Evolutionary conservation across 306 rosid genomes (phyloP), one percentile per base, ranked within the genome.

Genomic region (Arachis stenosperma): DNA sequence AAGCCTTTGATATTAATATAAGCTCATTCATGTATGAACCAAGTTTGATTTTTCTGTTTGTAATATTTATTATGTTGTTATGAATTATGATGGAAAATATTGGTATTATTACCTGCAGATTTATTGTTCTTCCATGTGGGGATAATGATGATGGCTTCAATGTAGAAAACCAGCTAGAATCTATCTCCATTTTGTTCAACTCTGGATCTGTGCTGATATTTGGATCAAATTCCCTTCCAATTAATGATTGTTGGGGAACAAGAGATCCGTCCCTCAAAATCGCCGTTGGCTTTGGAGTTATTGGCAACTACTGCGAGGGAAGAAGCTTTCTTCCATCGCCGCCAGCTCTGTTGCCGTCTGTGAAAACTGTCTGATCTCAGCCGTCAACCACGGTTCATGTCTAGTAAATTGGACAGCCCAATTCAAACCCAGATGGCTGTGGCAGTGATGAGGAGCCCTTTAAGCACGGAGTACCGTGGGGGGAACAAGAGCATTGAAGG

Each of bases 381-480:
- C 14, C 9, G 61, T 42, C 22, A 30, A 60, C 14, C 9, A 12
- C 82, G 48, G 61, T 84, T 84, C n/a, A 94, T 94, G 99, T 86
- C 96, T 75, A 22, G 27, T 22, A 89, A 91, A 65, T 81, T 84
- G 82, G 97, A 91, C 80, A 90, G 99, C 68, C 97, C 99, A 11
- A 97, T 94, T 66, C 94, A 91, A 76, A 94, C 96, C 58, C 98
- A 94, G 81, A 94, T 94, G 99, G 96, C 99, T 12, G 90, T 88
- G 65, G 72, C 91, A 47, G 75, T 87, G 50, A 81, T 87, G 44
- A 91, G 85, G 52, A 84, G 79, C 50, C 87, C 93, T 1, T 79
- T 87, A 27, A 71, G 90, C 46, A 75, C 86, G 69, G 97, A 91
- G 58, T 91, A 81, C 67, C 90, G 65, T 48, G 92, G 90, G 67